Conservation (phyloP, 2,329 filamentous ascomycete genomes). For the Colletotrichum ledebouriae region DNA sequence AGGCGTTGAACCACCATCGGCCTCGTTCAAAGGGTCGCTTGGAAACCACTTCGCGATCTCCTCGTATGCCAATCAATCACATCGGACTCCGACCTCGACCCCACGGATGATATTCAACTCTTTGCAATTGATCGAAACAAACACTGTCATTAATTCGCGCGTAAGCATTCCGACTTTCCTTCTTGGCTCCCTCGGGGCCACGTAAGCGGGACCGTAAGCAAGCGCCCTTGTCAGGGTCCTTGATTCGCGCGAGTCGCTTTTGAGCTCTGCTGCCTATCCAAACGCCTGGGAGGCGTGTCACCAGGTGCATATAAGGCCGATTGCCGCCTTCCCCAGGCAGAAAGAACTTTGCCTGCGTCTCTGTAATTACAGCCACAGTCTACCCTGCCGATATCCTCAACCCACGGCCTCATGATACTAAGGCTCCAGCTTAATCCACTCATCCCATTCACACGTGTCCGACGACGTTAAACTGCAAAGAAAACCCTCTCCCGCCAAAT, state of each 20-base stretch:
- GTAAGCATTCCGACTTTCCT: conserved; percentile 3
- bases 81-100: not conserved
- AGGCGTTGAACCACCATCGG: too few relatives aligned
- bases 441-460: not conserved
- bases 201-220: conserved; percentile 41
- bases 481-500: conserved; percentile 24
- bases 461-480: conserved; percentile 2
- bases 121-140: not conserved
- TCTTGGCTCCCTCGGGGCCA: conserved; percentile 33
- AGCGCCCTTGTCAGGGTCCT: not conserved
- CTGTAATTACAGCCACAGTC: conserved; percentile 1
- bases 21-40: too few relatives aligned
- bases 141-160: not conserved
- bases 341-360: conserved; percentile 1
- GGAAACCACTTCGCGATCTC: not conserved
- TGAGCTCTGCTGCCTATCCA: conserved; percentile 35
- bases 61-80: not conserved
- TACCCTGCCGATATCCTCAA: not conserved
- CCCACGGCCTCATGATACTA: not conserved
- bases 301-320: conserved; percentile 11
- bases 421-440: not conserved
- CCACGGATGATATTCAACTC: not conserved
- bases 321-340: conserved; percentile 14
- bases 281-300: not conserved
- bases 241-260: conserved; percentile 18